phyloP scores from a whole-genome alignment of 108 stramenopile species.

The Fistulifera pelliculosa region DNA sequence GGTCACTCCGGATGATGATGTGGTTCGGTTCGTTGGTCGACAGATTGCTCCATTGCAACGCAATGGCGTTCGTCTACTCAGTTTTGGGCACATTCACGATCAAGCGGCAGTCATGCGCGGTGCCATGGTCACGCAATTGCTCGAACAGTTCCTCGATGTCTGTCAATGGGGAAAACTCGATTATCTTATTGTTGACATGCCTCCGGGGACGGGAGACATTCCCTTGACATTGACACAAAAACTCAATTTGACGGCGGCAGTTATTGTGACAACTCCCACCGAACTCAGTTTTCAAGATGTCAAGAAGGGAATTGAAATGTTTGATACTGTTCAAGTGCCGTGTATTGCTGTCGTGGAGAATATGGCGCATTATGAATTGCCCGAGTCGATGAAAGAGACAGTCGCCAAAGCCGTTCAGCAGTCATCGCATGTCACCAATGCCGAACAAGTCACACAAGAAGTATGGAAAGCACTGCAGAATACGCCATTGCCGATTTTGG shows the following conservation, averaged over 20 bases:
- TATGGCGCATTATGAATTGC: conserved; percentile 85
- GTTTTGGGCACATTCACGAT: conserved; percentile 84
- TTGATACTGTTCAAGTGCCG: conserved; percentile 90
- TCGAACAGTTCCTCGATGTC: conserved; percentile 86
- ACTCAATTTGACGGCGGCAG: conserved; percentile 87
- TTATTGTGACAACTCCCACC: conserved; percentile 97
- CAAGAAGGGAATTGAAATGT: conserved; percentile 94
- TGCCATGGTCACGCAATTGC: conserved; percentile 83
- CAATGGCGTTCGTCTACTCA: conserved; percentile 79
- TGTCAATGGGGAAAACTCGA: conserved; percentile 97
- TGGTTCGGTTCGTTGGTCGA: conserved; percentile 63
- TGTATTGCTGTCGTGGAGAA: conserved; percentile 96
- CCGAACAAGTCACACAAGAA: conserved; percentile 26
- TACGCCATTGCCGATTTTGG: conserved; percentile 68
- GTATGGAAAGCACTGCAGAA: conserved; percentile 11
- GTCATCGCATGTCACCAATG: conserved; percentile 6
- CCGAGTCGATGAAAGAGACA: conserved; percentile 26
- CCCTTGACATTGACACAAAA: conserved; percentile 91
- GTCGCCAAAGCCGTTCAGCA: conserved; percentile 27
- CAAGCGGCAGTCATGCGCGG: conserved; percentile 83
- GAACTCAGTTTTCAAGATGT: conserved; percentile 94
- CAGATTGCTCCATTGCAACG: conserved; percentile 74
- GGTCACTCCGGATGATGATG: conserved; percentile 69
- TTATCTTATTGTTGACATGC: conserved; percentile 97
- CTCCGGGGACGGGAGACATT: conserved; percentile 98